Evolutionary conservation across 2,329 filamentous ascomycete genomes (phyloP), one percentile per base, ranked within the genome.

Genomic region (Hyphodiscus sp.): DNA sequence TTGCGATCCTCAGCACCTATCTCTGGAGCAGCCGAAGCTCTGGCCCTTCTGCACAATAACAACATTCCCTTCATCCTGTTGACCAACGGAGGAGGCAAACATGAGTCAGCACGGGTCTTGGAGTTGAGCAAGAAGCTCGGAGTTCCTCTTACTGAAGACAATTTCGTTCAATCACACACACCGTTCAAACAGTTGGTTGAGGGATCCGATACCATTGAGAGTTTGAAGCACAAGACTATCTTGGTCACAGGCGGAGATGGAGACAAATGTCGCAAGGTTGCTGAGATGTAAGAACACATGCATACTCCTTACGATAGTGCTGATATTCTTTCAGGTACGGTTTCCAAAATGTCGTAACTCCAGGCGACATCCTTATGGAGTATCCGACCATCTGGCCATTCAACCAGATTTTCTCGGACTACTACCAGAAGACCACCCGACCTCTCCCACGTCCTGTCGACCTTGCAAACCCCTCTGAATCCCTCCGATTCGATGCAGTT

Each of bases 71-170:
- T 95, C 73, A 92, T 99, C 64, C 82, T 99, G 33, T 78, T 99
- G 58, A 99, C 94, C 55, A 99, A 99, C 71, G 94, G 94, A 62
- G 94, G 94, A 43, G 94, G 94, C 54, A 90, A 87, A 66, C 82
- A 84, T 58, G 92, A 97, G 71, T 75, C 74, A 2, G 84, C 87
- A 54, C 81, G 89, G 18, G 86, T 90, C 29, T 74, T 74, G 8
- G 86, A 91, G 56, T 76, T 95, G 50, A 84, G 80, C 61, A 69
- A 78, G 44, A 83, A 82, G 61, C 78, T 95, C 7, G 75, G 79
- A 23, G 74, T 91, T 1, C 71, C 76, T 16, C 74, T 94, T 44
- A 78, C 84, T 41, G 79, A 79, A 15, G 80, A 79, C 57, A 85
- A 86, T 70, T 90, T 95, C 65, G 79, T 97, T 45, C 89, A 96